Evolutionary conservation across 495 filamentous ascomycete species (phyloP), one percentile per base, ranked within the genome.

Genomic region (Lepidopterella palustris): DNA sequence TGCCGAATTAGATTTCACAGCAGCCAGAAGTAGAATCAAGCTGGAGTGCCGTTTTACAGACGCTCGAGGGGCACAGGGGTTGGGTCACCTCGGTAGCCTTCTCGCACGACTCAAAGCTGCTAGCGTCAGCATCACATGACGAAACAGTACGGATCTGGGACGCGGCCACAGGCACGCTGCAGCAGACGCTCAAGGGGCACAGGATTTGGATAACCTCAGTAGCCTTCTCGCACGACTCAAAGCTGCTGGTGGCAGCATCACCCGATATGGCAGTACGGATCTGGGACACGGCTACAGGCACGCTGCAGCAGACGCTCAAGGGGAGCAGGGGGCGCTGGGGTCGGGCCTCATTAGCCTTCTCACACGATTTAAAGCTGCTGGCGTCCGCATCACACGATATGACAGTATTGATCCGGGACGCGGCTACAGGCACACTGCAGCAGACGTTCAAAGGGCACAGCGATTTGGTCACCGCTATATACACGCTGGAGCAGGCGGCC

Each of bases 371-470:
- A 15, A 78, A 78, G 13, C 81, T 83, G 55, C 81, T 97, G 54
- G 92, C 89, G 9, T 97, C 92, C 5, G 92, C 92, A n/a, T 90
- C 88, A 18, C 89, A 95, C 68, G 92, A 97, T 73, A 89, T 89
- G 74, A 87, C 87, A 5, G 82, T 97, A 57, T 90, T 91, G 60
- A 81, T 96, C 13, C 97, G 93, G 92, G 84, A 91, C 66, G 80
- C 88, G 9, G 77, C 79, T 26, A 82, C 84, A 58, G 92, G 92
- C 9, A 88, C 85, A 0, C 74, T 96, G n/a, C 77, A 87, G 45
- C 86, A 93, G 70, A 88, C 82, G 1, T 73, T 97, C 35, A 83
- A 83, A 0, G 78, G 86, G 0, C 92, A 97, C 68, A 88, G 87
- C 0, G 91, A 96, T 71, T 92, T 92, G 80, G 86, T 97, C 15